Evolutionary conservation across 176 grass and related monocot species (phyloP), one percentile per base, ranked within the genome.

Genomic region (Calamus simplicifolius): DNA sequence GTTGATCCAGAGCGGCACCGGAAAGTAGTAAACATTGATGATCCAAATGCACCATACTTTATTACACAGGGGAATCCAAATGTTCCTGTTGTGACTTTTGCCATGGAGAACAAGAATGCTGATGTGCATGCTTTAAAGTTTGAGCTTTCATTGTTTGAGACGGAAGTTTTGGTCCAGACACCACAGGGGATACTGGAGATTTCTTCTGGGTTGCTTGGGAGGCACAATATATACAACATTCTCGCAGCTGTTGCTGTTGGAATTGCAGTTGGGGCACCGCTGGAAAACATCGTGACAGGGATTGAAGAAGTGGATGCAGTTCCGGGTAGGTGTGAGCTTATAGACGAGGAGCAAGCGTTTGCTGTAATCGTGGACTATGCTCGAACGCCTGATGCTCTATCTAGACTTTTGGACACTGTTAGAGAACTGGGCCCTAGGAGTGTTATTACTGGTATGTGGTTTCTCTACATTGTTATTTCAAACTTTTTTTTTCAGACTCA

Each of bases 261-360:
- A 49, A 69, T 96, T 77, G 83, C 87, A 65, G 92, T 90, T 23
- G 87, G 78, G 38, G 87, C 79, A 13, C 80, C 83, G 18, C 55
- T 96, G 83, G 92, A 90, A 68, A 81, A 90, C 62, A 96, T 96
- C 65, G 92, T 96, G 10, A 96, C 67, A 69, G 87, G 92, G 49
- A 82, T 96, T 18, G 92, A 96, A 74, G 92, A 96, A 75, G 92
- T 96, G 29, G 92, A 96, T 82, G 83, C 86, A 59, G 85, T 96
- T 64, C 92, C 92, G 4, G 92, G 92, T 38, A 85, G 86, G 29
- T 87, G 81, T 67, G 92, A 96, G 69, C 77, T 90, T 56, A 96
- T 96, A 64, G 92, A 96, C 29, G 92, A 96, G 75, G 92, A 96
- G 19, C 92, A 96, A 84, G 86, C 87, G 5, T 96, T 85, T 80